Evolutionary conservation across 441 rosid species (phyloP).

Genomic region (Isatis lusitanica): DNA sequence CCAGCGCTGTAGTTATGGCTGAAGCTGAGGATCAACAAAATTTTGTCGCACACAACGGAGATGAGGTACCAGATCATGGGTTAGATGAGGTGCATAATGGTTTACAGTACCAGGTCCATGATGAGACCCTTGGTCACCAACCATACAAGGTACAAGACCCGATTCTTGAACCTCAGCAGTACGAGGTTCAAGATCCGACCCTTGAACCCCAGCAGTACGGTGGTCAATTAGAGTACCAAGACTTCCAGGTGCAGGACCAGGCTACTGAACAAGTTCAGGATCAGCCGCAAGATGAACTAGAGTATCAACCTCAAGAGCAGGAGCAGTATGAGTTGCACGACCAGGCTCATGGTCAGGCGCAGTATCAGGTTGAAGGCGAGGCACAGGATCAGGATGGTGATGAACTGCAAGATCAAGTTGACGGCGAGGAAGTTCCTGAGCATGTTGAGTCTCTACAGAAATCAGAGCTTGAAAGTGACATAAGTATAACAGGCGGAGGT

Average conservation of each 20-base stretch:
- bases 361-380: slow-evolving; percentile 39
- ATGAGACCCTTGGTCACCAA: slow-evolving; percentile 36
- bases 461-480: slow-evolving; percentile 47
- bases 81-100: slow-evolving; percentile 34
- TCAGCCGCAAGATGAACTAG: slow-evolving; percentile 35
- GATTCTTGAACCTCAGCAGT: slow-evolving; percentile 15
- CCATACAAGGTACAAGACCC: slow-evolving; percentile 29
- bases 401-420: slow-evolving; percentile 36
- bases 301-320: slow-evolving; percentile 32
- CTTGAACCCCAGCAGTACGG: slow-evolving; percentile 25
- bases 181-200: neutral
- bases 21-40: slow-evolving; percentile 51
- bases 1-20: slow-evolving; percentile 29
- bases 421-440: slow-evolving; percentile 44
- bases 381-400: slow-evolving; percentile 34
- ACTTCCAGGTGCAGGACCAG: slow-evolving; percentile 28
- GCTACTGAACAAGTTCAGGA: slow-evolving; percentile 23
- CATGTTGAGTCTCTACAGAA: slow-evolving; percentile 46
- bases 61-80: slow-evolving; percentile 37
- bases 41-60: slow-evolving; percentile 50
- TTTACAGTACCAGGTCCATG: slow-evolving; percentile 28
- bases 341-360: slow-evolving; percentile 30
- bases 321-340: slow-evolving; percentile 36
- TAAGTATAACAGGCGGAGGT: slow-evolving; percentile 38
- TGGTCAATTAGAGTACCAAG: slow-evolving; percentile 27